phyloP scores from a whole-genome alignment of 192 early-diverging fungal species.

The Coemansia sp. region DNA sequence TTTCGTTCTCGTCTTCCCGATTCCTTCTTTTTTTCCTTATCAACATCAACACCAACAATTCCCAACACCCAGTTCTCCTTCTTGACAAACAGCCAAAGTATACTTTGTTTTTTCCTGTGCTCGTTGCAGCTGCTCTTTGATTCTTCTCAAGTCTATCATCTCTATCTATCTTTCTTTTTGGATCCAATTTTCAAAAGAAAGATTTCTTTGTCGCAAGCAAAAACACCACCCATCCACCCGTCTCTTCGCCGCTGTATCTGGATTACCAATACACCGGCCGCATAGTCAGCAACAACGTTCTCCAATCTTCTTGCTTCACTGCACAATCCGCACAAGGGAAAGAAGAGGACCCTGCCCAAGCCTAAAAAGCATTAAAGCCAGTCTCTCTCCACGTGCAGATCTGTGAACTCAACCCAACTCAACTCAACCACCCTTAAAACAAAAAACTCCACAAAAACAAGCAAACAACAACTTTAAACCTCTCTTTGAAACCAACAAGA shows the following conservation, averaged over 20 bases:
- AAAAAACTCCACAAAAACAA: slow-evolving; percentile 7
- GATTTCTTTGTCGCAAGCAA: not conserved
- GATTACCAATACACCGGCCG: slow-evolving; percentile 8
- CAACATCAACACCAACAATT: too few relatives aligned
- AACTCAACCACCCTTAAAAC: not conserved
- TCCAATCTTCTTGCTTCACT: slow-evolving; percentile 77
- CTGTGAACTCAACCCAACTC: slow-evolving; percentile 23
- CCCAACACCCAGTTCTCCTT: not conserved
- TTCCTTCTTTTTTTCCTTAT: slow-evolving; percentile 10
- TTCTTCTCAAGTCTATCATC: not conserved
- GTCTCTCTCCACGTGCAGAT: slow-evolving; percentile 36
- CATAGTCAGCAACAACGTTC: slow-evolving; percentile 55
- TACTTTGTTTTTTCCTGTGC: not conserved
- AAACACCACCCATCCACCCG: slow-evolving; percentile 12
- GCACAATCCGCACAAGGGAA: slow-evolving; percentile 82
- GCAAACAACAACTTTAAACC: slow-evolving; percentile 22
- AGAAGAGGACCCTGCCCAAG: slow-evolving; percentile 68
- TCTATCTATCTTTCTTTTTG: not conserved
- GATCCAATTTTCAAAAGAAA: not conserved
- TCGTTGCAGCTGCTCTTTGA: not conserved
- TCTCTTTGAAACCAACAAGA: slow-evolving; percentile 9
- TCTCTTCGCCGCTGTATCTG: not conserved
- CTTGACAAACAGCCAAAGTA: not conserved
- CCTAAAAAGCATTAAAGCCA: slow-evolving; percentile 60
- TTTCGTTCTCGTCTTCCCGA: not conserved